phyloP scores from a whole-genome alignment of 148 eudicot genomes.

The Polygonum aviculare region DNA sequence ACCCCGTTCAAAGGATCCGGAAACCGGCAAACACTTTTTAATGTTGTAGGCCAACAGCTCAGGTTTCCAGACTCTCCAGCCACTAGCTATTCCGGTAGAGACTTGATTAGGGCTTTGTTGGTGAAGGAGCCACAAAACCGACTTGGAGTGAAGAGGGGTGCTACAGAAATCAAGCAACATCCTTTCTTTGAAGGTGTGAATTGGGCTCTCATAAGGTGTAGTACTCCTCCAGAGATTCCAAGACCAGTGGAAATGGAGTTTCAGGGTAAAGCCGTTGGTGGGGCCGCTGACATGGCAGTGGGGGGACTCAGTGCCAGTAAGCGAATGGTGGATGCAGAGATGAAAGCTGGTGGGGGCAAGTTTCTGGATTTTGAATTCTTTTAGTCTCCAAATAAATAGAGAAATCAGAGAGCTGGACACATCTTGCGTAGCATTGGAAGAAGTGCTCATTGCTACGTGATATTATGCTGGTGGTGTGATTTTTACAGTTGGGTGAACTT shows the following conservation, averaged over 20 bases:
- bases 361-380: constrained; percentile 75
- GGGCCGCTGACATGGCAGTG: constrained; percentile 21
- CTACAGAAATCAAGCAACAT: constrained; percentile 86
- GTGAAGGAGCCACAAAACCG: constrained; percentile 76
- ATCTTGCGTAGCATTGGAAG: constrained; percentile 1
- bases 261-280: constrained; percentile 31
- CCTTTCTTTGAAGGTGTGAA: constrained; percentile 83
- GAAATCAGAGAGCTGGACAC: constrained; percentile 5
- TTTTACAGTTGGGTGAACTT: background rate
- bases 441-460: background rate
- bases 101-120: constrained; percentile 58
- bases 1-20: constrained; percentile 87
- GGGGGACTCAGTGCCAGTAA: constrained; percentile 39
- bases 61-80: constrained; percentile 64
- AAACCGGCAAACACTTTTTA: constrained; percentile 76
- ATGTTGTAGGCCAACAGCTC: constrained; percentile 74
- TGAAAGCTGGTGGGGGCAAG: constrained; percentile 50
- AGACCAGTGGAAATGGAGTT: constrained; percentile 46
- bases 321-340: constrained; percentile 32
- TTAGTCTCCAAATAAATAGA: constrained; percentile 17
- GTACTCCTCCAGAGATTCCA: constrained; percentile 78
- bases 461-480: background rate
- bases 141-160: constrained; percentile 71
- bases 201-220: constrained; percentile 82
- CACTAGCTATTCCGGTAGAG: constrained; percentile 59